phyloP scores from a whole-genome alignment of 148 eudicot species.

The Fallopia convolvulus region DNA sequence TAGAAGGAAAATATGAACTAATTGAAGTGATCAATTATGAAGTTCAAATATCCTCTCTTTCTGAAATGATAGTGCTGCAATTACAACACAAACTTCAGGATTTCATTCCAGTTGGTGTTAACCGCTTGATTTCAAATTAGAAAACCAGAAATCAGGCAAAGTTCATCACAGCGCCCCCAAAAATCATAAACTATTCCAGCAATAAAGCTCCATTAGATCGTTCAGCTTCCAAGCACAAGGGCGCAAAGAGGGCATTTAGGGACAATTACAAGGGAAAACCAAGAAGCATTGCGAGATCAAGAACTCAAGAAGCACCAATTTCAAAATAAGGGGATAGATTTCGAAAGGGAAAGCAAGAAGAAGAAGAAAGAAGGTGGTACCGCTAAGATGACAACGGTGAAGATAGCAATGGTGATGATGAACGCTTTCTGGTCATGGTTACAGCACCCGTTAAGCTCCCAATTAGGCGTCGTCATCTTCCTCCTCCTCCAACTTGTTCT shows the following conservation, averaged over 20 bases:
- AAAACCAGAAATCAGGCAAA: background rate
- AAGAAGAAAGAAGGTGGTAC: conserved; percentile 22
- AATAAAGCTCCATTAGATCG: background rate
- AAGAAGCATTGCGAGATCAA: background rate
- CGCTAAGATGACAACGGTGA: conserved; percentile 53
- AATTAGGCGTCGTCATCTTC: conserved; percentile 34
- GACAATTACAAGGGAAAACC: background rate
- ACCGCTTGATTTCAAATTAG: background rate
- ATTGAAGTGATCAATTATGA: background rate
- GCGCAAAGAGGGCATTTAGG: background rate
- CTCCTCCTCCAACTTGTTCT: background rate
- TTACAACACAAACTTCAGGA: background rate
- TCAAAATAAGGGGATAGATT: background rate
- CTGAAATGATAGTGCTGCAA: background rate
- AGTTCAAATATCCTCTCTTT: background rate
- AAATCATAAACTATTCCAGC: background rate
- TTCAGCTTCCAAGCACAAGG: background rate
- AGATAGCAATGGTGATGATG: conserved; percentile 52
- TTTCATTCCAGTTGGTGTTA: background rate
- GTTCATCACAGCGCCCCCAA: background rate
- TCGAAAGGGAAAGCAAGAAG: background rate
- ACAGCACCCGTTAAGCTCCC: conserved; percentile 73
- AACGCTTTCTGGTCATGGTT: conserved; percentile 57
- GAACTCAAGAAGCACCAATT: background rate
- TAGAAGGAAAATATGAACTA: background rate